These are phyloP conservation scores for Monosporozyma servazzii DNA, from an alignment of 805 yeast species.

Conservation along the genomic window DNA sequence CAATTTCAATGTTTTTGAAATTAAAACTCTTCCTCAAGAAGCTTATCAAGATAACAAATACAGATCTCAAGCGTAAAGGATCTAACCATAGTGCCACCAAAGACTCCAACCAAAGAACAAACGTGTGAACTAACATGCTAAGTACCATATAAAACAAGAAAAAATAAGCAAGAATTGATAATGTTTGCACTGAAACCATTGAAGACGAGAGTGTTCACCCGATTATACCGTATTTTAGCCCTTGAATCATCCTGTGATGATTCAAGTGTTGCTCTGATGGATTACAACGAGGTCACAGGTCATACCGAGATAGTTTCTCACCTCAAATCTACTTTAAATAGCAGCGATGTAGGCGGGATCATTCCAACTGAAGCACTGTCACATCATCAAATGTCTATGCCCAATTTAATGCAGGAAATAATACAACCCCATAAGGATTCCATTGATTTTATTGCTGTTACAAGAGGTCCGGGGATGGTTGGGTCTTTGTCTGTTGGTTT, in stretches of 20 bases:
- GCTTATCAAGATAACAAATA: no score
- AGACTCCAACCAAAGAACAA: neutral
- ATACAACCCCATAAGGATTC: neutral
- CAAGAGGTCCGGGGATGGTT: constrained; percentile 95
- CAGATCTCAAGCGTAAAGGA: neutral
- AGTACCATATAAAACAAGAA: neutral
- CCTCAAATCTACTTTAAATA: constrained; percentile 55
- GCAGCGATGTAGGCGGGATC: constrained; percentile 67
- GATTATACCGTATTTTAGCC: constrained; percentile 46
- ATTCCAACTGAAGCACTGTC: constrained; percentile 76
- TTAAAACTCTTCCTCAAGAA: neutral
- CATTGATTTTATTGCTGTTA: constrained; percentile 73
- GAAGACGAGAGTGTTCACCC: neutral
- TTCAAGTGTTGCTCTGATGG: constrained; percentile 75
- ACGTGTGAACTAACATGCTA: neutral
- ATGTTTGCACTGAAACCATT: neutral
- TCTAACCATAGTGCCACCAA: neutral
- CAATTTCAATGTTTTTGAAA: neutral
- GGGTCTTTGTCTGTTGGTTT: constrained; percentile 79
- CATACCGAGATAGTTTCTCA: constrained; percentile 39
- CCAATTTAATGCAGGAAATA: constrained; percentile 34
- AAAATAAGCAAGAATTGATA: neutral
- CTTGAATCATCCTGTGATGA: constrained; percentile 95
- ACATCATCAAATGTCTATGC: constrained; percentile 61
- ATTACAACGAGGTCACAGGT: constrained; percentile 29